Percentiles rank a stretch among this genome's conserved stretches.
phyloP scores from a whole-genome alignment of 2,329 filamentous ascomycete species.

The Colletotrichum sp. region DNA sequence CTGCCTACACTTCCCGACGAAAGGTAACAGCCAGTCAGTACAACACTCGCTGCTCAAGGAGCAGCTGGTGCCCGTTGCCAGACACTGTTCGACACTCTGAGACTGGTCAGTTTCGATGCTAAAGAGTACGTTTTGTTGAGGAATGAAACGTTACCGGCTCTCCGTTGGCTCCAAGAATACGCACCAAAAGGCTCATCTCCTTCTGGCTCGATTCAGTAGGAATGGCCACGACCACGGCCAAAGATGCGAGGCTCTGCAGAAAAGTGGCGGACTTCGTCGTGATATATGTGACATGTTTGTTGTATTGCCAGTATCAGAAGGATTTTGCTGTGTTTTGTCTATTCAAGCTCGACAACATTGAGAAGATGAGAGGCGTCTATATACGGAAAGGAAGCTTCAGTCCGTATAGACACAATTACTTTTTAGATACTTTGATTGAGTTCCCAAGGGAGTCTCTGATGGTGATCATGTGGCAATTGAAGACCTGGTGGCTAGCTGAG shows the following conservation, averaged over 20 bases:
- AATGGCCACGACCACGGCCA: not conserved
- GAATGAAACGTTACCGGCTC: not conserved
- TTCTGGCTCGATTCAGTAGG: not conserved
- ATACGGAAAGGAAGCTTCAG: too few species aligned
- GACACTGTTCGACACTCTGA: not conserved
- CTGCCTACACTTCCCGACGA: not conserved
- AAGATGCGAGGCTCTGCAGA: not conserved
- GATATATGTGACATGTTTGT: too few species aligned
- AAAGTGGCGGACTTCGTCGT: not conserved
- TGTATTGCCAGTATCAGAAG: too few species aligned
- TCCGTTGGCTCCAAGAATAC: not conserved
- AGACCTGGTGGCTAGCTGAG: not conserved
- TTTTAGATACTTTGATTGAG: not conserved
- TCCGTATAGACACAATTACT: too few species aligned
- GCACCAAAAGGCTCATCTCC: not conserved
- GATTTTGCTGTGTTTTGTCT: too few species aligned
- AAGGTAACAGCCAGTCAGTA: not conserved
- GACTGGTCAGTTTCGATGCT: not conserved
- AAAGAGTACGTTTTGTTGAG: not conserved
- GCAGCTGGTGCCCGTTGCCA: not conserved
- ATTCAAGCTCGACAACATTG: too few species aligned
- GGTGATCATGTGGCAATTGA: accelerated
- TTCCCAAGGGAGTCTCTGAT: not conserved
- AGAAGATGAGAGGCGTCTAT: too few species aligned
- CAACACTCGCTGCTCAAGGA: not conserved